Evolutionary conservation across 1,284 basidiomycete species (phyloP).

Genomic region (Vanrija humicola): DNA sequence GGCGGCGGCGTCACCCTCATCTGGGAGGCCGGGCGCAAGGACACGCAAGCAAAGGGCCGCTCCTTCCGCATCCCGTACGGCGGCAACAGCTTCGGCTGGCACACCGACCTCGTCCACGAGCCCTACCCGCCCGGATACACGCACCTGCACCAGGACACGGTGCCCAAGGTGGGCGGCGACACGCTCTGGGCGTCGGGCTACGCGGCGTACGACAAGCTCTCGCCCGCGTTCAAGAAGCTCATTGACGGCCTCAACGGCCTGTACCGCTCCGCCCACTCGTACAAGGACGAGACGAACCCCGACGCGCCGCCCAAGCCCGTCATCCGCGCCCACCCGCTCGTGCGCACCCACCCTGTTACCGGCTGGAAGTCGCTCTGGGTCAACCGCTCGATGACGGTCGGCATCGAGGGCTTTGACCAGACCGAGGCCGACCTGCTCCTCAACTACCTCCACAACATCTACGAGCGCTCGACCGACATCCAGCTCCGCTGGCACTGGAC

Average conservation of each 20-base stretch:
- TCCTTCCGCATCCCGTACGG: constrained; percentile 18
- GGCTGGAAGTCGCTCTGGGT: constrained; percentile 46
- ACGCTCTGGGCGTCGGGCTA: constrained; percentile 52
- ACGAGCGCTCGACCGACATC: constrained; percentile 40
- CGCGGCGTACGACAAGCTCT: constrained; percentile 41
- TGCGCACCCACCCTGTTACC: constrained; percentile 28
- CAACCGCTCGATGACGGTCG: constrained; percentile 51
- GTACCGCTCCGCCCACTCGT: constrained; percentile 32
- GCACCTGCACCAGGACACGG: constrained; percentile 49
- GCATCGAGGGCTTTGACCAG: constrained; percentile 30
- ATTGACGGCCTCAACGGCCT: constrained; percentile 29
- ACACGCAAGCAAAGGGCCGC: neutral
- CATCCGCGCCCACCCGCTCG: constrained; percentile 44
- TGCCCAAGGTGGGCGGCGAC: constrained; percentile 49
- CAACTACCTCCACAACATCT: constrained; percentile 35
- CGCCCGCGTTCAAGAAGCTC: constrained; percentile 22
- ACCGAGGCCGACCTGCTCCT: constrained; percentile 28
- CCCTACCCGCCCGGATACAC: constrained; percentile 64
- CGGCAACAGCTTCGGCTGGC: constrained; percentile 58
- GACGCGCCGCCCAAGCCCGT: constrained; percentile 57
- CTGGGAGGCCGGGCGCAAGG: constrained; percentile 19
- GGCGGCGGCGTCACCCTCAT: constrained; percentile 15
- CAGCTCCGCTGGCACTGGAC: constrained; percentile 45
- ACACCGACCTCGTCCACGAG: constrained; percentile 65
- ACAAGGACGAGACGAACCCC: constrained; percentile 23